Base-by-base conservation (phyloP, 176 grass and related monocot species). In the Saccharum spontaneum region DNA sequence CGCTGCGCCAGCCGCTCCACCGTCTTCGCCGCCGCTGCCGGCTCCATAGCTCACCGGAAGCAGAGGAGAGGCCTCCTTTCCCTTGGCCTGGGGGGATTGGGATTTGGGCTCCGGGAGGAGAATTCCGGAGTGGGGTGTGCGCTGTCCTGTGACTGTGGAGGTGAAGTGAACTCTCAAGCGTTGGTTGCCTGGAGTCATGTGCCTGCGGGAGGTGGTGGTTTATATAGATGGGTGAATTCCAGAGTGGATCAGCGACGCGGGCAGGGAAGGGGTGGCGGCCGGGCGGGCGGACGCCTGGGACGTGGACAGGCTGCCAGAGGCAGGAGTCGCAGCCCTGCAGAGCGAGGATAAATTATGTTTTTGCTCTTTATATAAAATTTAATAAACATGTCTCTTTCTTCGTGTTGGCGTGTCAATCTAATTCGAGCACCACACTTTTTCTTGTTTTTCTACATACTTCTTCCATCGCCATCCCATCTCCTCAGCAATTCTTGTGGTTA, bases 1-100 rank as follows among this genome's bases (percentile, higher is more conserved):
- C 75, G 86, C 87, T 96, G 94, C n/a, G 61, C 79, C 28, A 96
- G 75, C 82, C 86, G 82, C 79, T 90, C 82, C 88, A 94, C 90
- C 40, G 64, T 2, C 77, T 80, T 92, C 44, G 67, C 87, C n/a
- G 67, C 48, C 24, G 64, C 72, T 28, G 28, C 28, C 55, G 68
- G 30, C 33, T 70, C 66, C 66, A 70, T 69, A 10, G 65, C 7
- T 73, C 26, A 28, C 46, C 28, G 73, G 50, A 18, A 17, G 18
- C 10, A n/a, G 41, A 28, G 16, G 36, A 4, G 22, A 4, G 24
- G 11, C 17, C 18, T 50, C 50, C 11, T 22, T 28, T 4, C 61
- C 11, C 10, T 28, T 64, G 11, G 59, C n/a, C 11, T 2, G 5
- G 24, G 24, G 24, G n/a, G 57, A 61, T 61, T n/a, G 9, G 57